These are phyloP conservation scores for Nemania serpens DNA, from an alignment of 2,329 filamentous ascomycete species.

Conservation along the genomic window DNA sequence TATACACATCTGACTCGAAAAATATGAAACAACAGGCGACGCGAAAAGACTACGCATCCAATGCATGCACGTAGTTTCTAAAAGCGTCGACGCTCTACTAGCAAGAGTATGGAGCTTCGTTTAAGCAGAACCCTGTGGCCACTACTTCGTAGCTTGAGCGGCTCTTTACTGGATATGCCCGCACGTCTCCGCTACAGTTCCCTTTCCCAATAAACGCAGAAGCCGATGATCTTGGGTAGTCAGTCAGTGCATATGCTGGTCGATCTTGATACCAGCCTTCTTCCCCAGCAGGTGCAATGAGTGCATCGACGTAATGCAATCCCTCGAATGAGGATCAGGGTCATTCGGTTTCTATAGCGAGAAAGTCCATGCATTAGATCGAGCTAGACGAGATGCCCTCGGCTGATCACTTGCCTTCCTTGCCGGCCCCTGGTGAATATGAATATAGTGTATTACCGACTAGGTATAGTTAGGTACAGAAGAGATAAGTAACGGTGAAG, in stretches of 20 bases:
- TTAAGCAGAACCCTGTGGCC: not conserved
- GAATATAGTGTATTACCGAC: not conserved
- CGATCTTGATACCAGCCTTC: constrained; percentile 4
- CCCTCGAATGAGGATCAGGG: constrained; percentile 12
- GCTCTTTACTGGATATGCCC: not conserved
- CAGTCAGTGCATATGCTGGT: not conserved
- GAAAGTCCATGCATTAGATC: constrained; percentile 27
- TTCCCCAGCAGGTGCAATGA: constrained; percentile 14
- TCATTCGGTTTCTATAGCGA: constrained; percentile 4
- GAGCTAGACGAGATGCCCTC: constrained; percentile 6
- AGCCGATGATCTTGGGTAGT: not conserved
- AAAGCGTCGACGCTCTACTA: not conserved
- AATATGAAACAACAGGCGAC: constrained; percentile 1
- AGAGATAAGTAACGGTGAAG: constrained; percentile 1
- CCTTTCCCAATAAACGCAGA: not conserved
- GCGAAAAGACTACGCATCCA: not conserved
- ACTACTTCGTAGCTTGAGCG: not conserved
- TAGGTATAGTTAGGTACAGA: not conserved
- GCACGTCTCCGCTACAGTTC: constrained; percentile 3
- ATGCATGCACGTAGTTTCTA: constrained; percentile 6
- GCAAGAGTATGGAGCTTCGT: not conserved
- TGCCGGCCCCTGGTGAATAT: constrained; percentile 13
- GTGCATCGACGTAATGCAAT: constrained; percentile 12
- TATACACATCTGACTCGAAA: not conserved
- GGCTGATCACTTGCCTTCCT: constrained; percentile 3